A percentile compares a stretch with the other conserved stretches of the same genome.
These are phyloP conservation scores for Russula ochroleuca DNA, from an alignment of 768 basidiomycete species.

Conservation along the genomic window DNA sequence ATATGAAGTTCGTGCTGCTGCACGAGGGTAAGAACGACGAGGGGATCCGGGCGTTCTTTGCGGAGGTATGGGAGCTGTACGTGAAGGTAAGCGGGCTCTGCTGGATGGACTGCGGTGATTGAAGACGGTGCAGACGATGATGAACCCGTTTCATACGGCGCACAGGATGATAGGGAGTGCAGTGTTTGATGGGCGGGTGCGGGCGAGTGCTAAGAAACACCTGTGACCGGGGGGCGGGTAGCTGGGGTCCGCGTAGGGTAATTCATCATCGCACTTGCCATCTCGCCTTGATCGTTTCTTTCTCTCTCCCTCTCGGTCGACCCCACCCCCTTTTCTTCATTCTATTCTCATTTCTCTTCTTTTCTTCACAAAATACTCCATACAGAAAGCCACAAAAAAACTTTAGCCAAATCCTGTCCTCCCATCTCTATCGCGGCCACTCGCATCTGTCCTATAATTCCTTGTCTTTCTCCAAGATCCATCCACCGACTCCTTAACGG, in stretches of 20 bases:
- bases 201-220: slow-evolving; percentile 82
- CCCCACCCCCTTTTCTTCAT: slow-evolving; percentile 29
- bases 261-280: slow-evolving; percentile 17
- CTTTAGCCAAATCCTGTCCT: neutral
- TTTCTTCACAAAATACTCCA: slow-evolving; percentile 4
- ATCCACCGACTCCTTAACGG: slow-evolving; percentile 21
- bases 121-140: slow-evolving; percentile 53
- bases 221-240: slow-evolving; percentile 39
- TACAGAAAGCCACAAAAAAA: slow-evolving; percentile 17
- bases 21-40: slow-evolving; percentile 98
- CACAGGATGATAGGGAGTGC: slow-evolving; percentile 76
- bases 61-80: slow-evolving; percentile 95
- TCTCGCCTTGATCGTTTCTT: slow-evolving; percentile 26
- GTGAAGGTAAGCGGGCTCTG: slow-evolving; percentile 69
- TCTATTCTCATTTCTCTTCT: slow-evolving; percentile 25
- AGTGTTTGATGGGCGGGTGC: slow-evolving; percentile 79
- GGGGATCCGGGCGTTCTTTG: slow-evolving; percentile 87
- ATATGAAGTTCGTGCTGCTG: slow-evolving; percentile 90
- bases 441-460: slow-evolving; percentile 24
- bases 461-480: slow-evolving; percentile 22
- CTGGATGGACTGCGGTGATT: neutral
- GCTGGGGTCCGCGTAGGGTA: neutral
- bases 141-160: slow-evolving; percentile 96
- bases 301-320: slow-evolving; percentile 21
- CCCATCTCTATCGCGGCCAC: slow-evolving; percentile 24